Evolutionary conservation across 495 filamentous ascomycete species (phyloP), one percentile per base, ranked within the genome.

Genomic region (Talaromyces trachyspermus): DNA sequence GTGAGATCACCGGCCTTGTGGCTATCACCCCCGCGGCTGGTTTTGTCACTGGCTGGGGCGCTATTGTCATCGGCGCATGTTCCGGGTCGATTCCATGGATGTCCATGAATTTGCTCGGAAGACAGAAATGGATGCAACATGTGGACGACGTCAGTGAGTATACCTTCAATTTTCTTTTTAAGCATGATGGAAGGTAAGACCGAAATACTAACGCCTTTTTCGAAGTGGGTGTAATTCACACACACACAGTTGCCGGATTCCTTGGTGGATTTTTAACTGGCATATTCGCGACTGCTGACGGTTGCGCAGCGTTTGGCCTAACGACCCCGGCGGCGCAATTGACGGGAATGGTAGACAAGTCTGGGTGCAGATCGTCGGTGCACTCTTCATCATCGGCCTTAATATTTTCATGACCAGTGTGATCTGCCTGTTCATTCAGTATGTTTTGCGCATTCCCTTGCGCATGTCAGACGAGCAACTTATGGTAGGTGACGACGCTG

Each of bases 11-110:
- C 2, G 74, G 74, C 15, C 63, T 79, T 17, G 75, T 79, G 23
- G 71, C 69, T 23, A 79, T 79, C 54, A 79, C 75, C 2, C 75
- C 75, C 5, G 75, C 72, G 30, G 75, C 75, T 17, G 75, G 75
- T 51, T 66, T 79, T 15, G 68, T 79, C 23, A 69, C 75, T 0
- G 75, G 75, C 36, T 79, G 75, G 75, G 72, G 73, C 40, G 75
- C 75, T 25, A 71, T 79, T 50, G 53, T 69, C 22, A 64, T 78
- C 35, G 75, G 75, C 46, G 44, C 67, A 37, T 68, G 63, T 49
- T 72, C 70, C 7, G 75, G 75, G 20, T 64, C 58, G 22, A 64
- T 78, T 42, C 75, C 75, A 1, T 79, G 75, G 75, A 39, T 75
- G 15, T 63, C 62, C 15, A 76, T 79, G 73, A 79, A 77, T 57